Evolutionary conservation across 306 rosid genomes (phyloP).

Genomic region (barrel medic (Medicago truncatula)): MtrunA17r5.0-ANR NC_053043.1:42088001-42088500

Average conservation of each 20-base stretch:
- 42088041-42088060: conserved; percentile 45
- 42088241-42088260: too few species aligned
- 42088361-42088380: not conserved
- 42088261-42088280: too few species aligned
- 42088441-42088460: too few species aligned
- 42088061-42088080: conserved; percentile 47
- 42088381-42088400: not conserved
- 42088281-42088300: conserved; percentile 30
- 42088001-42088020: conserved; percentile 40
- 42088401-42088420: too few species aligned
- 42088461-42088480: too few species aligned
- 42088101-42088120: not conserved
- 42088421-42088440: too few species aligned
- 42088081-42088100: conserved; percentile 42
- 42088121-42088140: not conserved
- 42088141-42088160: conserved; percentile 17
- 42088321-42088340: not conserved
- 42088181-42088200: conserved; percentile 67
- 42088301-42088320: not conserved
- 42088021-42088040: conserved; percentile 49
- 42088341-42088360: conserved; percentile 3
- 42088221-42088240: too few species aligned
- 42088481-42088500: too few species aligned
- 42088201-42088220: conserved; percentile 39
- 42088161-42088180: conserved; percentile 60